Percentiles rank a stretch among this genome's conserved stretches.
These are phyloP conservation scores for Zelopaecilomyces penicillatus DNA, from an alignment of 2,329 filamentous ascomycete genomes.

Conservation along the genomic window DNA sequence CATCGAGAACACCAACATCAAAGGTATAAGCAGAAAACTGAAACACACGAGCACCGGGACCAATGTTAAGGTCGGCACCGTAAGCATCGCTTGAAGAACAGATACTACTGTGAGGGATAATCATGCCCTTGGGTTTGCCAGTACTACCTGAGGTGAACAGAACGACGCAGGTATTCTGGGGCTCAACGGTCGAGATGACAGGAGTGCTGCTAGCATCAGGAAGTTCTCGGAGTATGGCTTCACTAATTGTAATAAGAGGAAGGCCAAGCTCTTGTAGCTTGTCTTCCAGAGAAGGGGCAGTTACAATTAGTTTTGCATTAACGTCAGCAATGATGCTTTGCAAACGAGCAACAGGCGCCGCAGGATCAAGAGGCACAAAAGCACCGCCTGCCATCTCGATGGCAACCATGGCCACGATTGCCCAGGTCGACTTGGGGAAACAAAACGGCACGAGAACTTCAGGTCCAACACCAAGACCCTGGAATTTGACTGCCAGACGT, in stretches of 20 bases:
- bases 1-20: constrained; percentile 11
- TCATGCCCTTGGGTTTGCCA: constrained; percentile 1
- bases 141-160: constrained; percentile 6
- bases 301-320: constrained; percentile 1
- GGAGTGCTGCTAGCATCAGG: neutral
- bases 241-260: neutral
- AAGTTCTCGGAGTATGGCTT: neutral
- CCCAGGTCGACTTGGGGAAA: constrained; percentile 11
- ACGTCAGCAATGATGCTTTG: constrained; percentile 4
- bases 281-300: neutral
- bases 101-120: constrained; percentile 2
- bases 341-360: constrained; percentile 5
- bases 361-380: constrained; percentile 10
- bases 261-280: neutral
- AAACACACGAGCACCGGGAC: constrained; percentile 7
- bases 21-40: constrained; percentile 14
- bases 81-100: constrained; percentile 3
- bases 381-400: constrained; percentile 11
- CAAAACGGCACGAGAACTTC: constrained; percentile 9
- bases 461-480: constrained; percentile 1
- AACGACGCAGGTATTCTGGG: constrained; percentile 1
- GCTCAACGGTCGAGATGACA: no score
- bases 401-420: constrained; percentile 10
- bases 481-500: constrained; percentile 12
- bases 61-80: constrained; percentile 1